Evolutionary conservation across 2,329 filamentous ascomycete species (phyloP), one percentile per base, ranked within the genome.

Genomic region (Ophiobolus disseminans): DNA sequence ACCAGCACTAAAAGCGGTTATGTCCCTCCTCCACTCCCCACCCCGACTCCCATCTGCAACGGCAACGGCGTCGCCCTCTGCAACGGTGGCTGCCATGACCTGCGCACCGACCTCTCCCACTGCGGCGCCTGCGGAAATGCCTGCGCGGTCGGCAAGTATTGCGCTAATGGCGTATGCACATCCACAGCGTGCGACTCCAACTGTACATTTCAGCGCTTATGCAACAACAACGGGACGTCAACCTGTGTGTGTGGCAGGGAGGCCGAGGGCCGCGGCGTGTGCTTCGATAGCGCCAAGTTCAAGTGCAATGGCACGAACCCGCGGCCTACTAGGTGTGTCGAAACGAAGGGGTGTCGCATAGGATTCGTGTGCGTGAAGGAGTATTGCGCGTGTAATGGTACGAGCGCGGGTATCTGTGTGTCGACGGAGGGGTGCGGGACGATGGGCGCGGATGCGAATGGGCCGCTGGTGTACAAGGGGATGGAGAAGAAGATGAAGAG

Each of bases 91-190:
- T 73, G 69, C 39, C 45, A 45, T 9, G 58, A 69, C 26, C 48
- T 62, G 10, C 53, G 43, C 8, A 63, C 25, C 14, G 60, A 65
- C 20, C 10, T 49, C 11, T 14, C 46, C 2, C 66, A 71, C 48
- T 73, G 68, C 40, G 64, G 66, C 9, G 43, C 50, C 9, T 71
- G 66, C 45, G 54, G 50, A 40, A 69, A 62, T 26, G 14, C 21
- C 4, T 73, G 70, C 45, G 40, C 53, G 2, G 16, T 35, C 2
- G 62, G 58, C 5, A 57, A 49, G 16, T 34, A 44, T 11, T 73
- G 70, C 41, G 54, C 58, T n/a, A 73, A 73, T 46, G 70, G 70
- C 13, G 66, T 70, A 0, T 73, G 70, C 49, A 59, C 58, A 7
- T 60, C 57, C 2, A 48, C 45, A 8, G 44, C 60, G 8, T 73